Percentiles rank a stretch among this genome's conserved stretches.
phyloP scores from a whole-genome alignment of 2,329 filamentous ascomycete species.

The Plenodomus biglobosus region DNA sequence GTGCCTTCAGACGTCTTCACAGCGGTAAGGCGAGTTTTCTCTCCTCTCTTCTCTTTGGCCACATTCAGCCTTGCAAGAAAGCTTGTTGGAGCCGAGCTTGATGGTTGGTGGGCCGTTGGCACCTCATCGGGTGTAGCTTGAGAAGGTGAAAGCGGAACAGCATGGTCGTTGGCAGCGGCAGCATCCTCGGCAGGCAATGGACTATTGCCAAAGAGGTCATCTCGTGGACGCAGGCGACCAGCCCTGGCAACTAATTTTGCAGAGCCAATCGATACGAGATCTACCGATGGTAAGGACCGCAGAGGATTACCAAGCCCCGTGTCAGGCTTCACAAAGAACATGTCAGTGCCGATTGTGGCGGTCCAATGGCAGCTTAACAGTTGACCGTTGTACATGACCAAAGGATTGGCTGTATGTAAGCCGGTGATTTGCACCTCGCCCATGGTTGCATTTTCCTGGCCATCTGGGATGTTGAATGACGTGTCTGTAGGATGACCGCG shows the following conservation, averaged over 20 bases:
- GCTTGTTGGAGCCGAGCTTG: conserved; percentile 29
- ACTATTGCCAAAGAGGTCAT: conserved; percentile 21
- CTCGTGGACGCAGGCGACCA: conserved; percentile 55
- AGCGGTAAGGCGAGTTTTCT: conserved; percentile 28
- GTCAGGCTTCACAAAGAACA: conserved; percentile 61
- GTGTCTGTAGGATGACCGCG: conserved; percentile 17
- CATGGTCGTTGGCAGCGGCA: neutral
- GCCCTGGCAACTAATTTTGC: conserved; percentile 70
- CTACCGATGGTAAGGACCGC: conserved; percentile 60
- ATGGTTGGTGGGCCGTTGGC: conserved; percentile 1
- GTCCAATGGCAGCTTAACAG: conserved; percentile 81
- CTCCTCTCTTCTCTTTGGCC: conserved; percentile 47
- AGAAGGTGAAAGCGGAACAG: neutral
- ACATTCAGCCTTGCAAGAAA: conserved; percentile 47
- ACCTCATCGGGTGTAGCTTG: neutral
- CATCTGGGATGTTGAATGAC: conserved; percentile 8
- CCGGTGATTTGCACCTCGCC: conserved; percentile 75
- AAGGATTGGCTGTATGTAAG: conserved; percentile 72
- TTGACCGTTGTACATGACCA: conserved; percentile 77
- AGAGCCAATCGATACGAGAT: conserved; percentile 71
- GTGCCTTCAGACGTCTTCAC: conserved; percentile 15
- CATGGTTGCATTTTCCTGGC: conserved; percentile 17
- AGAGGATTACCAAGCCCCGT: conserved; percentile 44
- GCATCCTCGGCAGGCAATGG: neutral
- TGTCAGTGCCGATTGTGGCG: conserved; percentile 79